These are phyloP conservation scores for Lentithecium fluviatile DNA, from an alignment of 495 filamentous ascomycete species.

Conservation along the genomic window DNA sequence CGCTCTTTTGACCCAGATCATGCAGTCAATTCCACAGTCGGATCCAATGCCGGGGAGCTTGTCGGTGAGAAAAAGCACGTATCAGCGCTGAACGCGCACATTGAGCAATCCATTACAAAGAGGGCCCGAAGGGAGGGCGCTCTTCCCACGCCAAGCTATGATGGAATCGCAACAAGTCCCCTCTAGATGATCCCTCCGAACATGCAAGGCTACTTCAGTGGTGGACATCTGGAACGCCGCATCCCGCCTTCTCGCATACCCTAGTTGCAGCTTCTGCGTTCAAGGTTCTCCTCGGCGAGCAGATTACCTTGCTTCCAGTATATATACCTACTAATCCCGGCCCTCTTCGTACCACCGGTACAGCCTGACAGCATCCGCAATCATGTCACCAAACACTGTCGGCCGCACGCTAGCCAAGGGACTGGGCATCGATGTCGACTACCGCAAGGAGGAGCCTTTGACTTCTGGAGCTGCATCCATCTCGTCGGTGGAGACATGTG, in stretches of 20 bases:
- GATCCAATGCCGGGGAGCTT: background rate
- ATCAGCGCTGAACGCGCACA: background rate
- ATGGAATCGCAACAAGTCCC: slow-evolving; percentile 9
- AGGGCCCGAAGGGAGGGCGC: background rate
- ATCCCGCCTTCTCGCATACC: background rate
- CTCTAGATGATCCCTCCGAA: background rate
- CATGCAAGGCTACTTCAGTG: background rate
- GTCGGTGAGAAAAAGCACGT: slow-evolving; percentile 23
- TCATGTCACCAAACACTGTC: slow-evolving; percentile 8
- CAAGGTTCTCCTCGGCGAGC: background rate
- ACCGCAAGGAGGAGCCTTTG: slow-evolving; percentile 27
- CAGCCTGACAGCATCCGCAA: slow-evolving; percentile 3
- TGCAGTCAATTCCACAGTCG: background rate
- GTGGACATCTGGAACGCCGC: slow-evolving; percentile 6
- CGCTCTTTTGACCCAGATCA: slow-evolving; percentile 6
- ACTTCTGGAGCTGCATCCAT: slow-evolving; percentile 17
- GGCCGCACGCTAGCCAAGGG: slow-evolving; percentile 24
- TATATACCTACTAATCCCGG: background rate
- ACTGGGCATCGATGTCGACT: slow-evolving; percentile 27
- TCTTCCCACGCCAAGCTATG: slow-evolving; percentile 24
- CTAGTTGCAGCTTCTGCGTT: background rate
- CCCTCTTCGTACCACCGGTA: slow-evolving; percentile 3
- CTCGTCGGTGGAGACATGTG: slow-evolving; percentile 19
- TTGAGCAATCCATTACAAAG: slow-evolving; percentile 2
- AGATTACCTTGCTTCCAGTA: background rate